Conservation (phyloP, 371 early-diverging fungal species). For the Rhizomucor pusillus region DNA sequence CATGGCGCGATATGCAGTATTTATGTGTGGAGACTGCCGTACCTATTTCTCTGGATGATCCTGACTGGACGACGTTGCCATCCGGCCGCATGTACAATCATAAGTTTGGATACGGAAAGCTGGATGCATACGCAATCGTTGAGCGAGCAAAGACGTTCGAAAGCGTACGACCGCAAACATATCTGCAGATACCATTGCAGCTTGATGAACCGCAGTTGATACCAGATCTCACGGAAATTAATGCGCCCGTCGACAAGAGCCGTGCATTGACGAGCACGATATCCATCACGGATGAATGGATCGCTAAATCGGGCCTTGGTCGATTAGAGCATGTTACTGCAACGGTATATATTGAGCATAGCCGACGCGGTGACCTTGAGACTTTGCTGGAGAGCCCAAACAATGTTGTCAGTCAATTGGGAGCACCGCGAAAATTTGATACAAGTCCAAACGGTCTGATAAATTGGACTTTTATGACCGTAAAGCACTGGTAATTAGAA, state of each 20-base stretch:
- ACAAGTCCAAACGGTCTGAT: slow-evolving; percentile 63
- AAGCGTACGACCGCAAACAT: slow-evolving; percentile 61
- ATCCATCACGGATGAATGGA: slow-evolving; percentile 35
- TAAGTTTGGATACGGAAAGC: slow-evolving; percentile 87
- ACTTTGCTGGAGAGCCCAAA: slow-evolving; percentile 73
- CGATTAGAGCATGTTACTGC: slow-evolving; percentile 84
- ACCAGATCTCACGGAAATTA: slow-evolving; percentile 33
- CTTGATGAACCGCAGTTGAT: slow-evolving; percentile 19
- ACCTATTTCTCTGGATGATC: slow-evolving; percentile 62
- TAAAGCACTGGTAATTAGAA: slow-evolving; percentile 85
- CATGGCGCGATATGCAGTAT: slow-evolving; percentile 90
- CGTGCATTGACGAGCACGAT: slow-evolving; percentile 22
- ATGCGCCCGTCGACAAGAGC: slow-evolving; percentile 11
- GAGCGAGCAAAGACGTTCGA: slow-evolving; percentile 61
- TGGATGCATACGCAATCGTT: slow-evolving; percentile 84
- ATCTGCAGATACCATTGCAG: slow-evolving; percentile 24
- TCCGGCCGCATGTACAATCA: slow-evolving; percentile 79
- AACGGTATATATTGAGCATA: slow-evolving; percentile 74
- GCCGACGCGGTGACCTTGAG: slow-evolving; percentile 79
- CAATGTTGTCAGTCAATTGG: slow-evolving; percentile 69
- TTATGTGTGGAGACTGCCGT: slow-evolving; percentile 77
- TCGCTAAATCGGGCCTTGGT: slow-evolving; percentile 48
- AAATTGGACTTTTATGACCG: slow-evolving; percentile 94
- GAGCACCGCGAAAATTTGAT: slow-evolving; percentile 67
- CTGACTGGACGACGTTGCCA: slow-evolving; percentile 62